phyloP scores from a whole-genome alignment of 305 asterid genomes.

The Solanum hybrid region DNA sequence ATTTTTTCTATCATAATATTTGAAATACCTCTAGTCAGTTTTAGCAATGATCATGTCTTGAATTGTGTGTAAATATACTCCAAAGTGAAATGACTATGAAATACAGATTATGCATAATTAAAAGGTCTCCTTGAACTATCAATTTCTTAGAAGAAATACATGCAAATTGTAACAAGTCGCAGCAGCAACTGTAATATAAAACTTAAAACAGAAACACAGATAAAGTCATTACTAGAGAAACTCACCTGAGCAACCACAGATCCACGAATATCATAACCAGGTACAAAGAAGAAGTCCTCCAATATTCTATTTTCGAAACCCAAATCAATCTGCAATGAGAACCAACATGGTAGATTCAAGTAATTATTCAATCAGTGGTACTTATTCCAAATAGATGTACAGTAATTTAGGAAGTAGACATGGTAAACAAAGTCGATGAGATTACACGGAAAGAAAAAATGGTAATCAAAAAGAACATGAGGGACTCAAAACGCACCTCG shows the following conservation, averaged over 20 bases:
- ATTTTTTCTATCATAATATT: neutral
- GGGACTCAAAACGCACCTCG: constrained; percentile 41
- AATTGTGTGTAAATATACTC: neutral
- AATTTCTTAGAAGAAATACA: neutral
- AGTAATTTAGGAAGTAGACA: neutral
- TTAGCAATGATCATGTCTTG: neutral
- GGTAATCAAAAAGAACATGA: neutral
- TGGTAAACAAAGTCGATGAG: neutral
- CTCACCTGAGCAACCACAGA: constrained; percentile 88
- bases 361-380: neutral
- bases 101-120: neutral
- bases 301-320: constrained; percentile 65
- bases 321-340: constrained; percentile 61
- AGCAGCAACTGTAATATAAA: neutral
- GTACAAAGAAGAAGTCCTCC: constrained; percentile 65
- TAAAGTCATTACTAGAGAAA: constrained; percentile 4
- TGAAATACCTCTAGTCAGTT: neutral
- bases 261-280: constrained; percentile 89
- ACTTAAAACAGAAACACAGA: neutral
- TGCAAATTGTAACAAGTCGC: neutral
- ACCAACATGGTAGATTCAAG: neutral
- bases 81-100: neutral
- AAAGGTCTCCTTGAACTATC: neutral
- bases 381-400: neutral
- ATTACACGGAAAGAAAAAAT: neutral